Conservation (phyloP, 345 rosid species). For the Limnanthes douglasii region DNA sequence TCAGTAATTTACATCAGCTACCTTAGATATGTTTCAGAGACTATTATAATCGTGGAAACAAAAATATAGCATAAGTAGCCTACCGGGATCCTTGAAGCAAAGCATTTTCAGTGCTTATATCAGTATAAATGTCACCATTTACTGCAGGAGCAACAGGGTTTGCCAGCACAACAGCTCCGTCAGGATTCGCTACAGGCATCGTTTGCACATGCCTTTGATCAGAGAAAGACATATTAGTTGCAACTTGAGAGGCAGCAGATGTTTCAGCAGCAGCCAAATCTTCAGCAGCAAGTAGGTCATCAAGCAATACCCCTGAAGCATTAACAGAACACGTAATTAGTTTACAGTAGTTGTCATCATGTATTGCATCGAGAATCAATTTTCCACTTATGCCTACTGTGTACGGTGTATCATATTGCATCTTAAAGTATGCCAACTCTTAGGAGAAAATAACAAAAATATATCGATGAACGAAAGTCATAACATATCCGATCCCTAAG, state of each 20-base stretch:
- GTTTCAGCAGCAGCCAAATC: conserved; percentile 86
- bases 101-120: conserved; percentile 78
- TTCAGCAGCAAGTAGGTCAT: conserved; percentile 90
- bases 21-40: neutral
- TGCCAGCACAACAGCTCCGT: conserved; percentile 72
- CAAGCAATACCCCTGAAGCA: conserved; percentile 69
- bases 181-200: conserved; percentile 37
- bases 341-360: no score
- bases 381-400: no score
- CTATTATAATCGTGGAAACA: conserved; percentile 2
- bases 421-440: no score
- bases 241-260: conserved; percentile 76
- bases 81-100: conserved; percentile 58
- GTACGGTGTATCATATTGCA: no score
- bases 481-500: no score
- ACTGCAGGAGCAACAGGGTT: conserved; percentile 80
- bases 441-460: no score
- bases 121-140: conserved; percentile 76
- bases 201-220: conserved; percentile 64
- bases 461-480: no score
- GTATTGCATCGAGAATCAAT: no score
- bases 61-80: conserved; percentile 8
- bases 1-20: conserved; percentile 6
- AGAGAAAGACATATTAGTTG: conserved; percentile 39
- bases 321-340: no score